These are phyloP conservation scores for Metschnikowia borealis DNA, from an alignment of 805 yeast species.

Conservation along the genomic window DNA sequence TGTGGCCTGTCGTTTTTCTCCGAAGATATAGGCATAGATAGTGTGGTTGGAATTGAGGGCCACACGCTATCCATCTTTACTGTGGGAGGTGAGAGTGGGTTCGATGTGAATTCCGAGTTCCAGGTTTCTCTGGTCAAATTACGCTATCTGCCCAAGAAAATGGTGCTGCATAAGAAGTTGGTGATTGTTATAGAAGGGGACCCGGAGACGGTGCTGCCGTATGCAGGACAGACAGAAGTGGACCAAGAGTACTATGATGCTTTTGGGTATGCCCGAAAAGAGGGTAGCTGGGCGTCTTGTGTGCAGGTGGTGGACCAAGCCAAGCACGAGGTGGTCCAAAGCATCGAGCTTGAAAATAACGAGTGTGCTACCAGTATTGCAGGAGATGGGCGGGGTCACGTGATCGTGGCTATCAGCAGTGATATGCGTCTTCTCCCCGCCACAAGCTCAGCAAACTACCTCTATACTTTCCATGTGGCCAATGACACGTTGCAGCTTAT, in stretches of 20 bases:
- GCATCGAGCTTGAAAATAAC: constrained; percentile 40
- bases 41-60: constrained; percentile 59
- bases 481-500: constrained; percentile 40
- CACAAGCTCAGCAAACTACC: constrained; percentile 21
- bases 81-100: constrained; percentile 36
- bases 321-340: constrained; percentile 32
- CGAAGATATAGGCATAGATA: constrained; percentile 57
- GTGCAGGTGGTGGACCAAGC: constrained; percentile 44
- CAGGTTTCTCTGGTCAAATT: constrained; percentile 35
- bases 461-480: constrained; percentile 37
- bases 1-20: constrained; percentile 54
- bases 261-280: constrained; percentile 37
- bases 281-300: constrained; percentile 48
- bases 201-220: constrained; percentile 31
- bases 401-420: constrained; percentile 45
- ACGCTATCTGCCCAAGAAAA: constrained; percentile 48
- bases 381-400: constrained; percentile 25
- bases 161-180: constrained; percentile 23
- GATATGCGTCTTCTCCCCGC: constrained; percentile 28
- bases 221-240: constrained; percentile 15
- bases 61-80: constrained; percentile 53
- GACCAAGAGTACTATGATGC: constrained; percentile 39
- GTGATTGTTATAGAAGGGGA: constrained; percentile 48
- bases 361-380: constrained; percentile 43
- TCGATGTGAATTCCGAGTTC: constrained; percentile 26